These are phyloP conservation scores for Arthroderma uncinatum DNA, from an alignment of 2,329 filamentous ascomycete species.

Conservation along the genomic window DNA sequence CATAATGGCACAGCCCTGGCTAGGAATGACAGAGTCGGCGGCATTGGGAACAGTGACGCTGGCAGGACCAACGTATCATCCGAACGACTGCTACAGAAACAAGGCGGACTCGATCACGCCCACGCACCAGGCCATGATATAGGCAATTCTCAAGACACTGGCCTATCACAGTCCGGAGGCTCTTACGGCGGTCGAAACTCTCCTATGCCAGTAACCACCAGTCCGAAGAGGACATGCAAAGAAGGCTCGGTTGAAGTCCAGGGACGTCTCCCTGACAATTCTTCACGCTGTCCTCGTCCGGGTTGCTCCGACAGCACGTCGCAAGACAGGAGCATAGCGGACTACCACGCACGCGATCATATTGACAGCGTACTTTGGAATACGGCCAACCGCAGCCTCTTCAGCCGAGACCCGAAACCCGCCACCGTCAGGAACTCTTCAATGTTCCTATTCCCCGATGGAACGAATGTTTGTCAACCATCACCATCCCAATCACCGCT, in stretches of 20 bases:
- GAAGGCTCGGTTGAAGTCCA: not conserved
- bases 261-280: not conserved
- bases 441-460: not conserved
- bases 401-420: not conserved
- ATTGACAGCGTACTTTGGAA: not conserved
- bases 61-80: not conserved
- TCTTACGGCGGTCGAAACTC: not conserved
- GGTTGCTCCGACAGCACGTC: not conserved
- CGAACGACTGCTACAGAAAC: not conserved
- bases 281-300: not conserved
- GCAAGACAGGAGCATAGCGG: not conserved
- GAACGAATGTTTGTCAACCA: not conserved
- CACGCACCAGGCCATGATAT: not conserved
- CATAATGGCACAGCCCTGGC: not conserved
- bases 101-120: not conserved
- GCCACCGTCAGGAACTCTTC: not conserved
- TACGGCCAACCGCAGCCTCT: not conserved
- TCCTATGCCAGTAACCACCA: not conserved
- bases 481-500: too few species aligned
- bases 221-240: too few species aligned
- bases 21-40: not conserved
- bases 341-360: not conserved
- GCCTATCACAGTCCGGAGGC: not conserved
- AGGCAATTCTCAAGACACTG: not conserved
- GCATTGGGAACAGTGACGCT: not conserved